Evolutionary conservation across 208 protist species (phyloP).

Genomic region (Trypanosoma theileri): DNA sequence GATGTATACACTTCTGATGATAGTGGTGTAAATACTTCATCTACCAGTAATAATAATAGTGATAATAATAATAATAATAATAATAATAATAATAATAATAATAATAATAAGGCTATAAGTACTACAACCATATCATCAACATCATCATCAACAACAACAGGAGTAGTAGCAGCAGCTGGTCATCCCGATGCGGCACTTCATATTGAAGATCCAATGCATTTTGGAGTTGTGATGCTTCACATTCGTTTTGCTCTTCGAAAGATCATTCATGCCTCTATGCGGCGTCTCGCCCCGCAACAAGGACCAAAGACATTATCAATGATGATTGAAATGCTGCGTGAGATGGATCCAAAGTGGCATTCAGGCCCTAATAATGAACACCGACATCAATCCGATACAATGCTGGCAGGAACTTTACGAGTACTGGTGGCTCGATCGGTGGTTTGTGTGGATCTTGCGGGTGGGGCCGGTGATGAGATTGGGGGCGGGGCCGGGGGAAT

Average conservation of each 20-base stretch:
- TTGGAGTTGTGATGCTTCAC: slow-evolving; percentile 79
- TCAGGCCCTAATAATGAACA: slow-evolving; percentile 23
- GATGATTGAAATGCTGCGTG: slow-evolving; percentile 56
- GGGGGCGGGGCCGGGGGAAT: slow-evolving; percentile 38
- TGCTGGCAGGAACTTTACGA: slow-evolving; percentile 71
- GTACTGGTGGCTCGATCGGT: slow-evolving; percentile 63
- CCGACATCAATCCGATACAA: slow-evolving; percentile 38
- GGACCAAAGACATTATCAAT: slow-evolving; percentile 53
- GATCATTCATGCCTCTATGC: slow-evolving; percentile 76
- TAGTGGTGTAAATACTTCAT: background rate
- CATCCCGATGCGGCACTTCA: slow-evolving; percentile 60
- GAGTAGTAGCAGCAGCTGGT: background rate
- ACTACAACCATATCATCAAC: too few species aligned
- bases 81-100: too few species aligned
- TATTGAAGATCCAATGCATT: slow-evolving; percentile 76
- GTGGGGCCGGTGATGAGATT: slow-evolving; percentile 29
- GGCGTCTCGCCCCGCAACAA: slow-evolving; percentile 58
- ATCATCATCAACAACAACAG: too few species aligned
- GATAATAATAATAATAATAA: background rate
- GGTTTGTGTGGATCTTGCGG: slow-evolving; percentile 51
- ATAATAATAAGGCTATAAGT: too few species aligned
- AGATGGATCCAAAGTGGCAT: slow-evolving; percentile 41
- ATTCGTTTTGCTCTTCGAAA: slow-evolving; percentile 83
- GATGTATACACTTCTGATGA: background rate
- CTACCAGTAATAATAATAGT: background rate